Evolutionary conservation across 305 asterid species (phyloP), one percentile per base, ranked within the genome.

Genomic region (Fraxinus platypoda): DNA sequence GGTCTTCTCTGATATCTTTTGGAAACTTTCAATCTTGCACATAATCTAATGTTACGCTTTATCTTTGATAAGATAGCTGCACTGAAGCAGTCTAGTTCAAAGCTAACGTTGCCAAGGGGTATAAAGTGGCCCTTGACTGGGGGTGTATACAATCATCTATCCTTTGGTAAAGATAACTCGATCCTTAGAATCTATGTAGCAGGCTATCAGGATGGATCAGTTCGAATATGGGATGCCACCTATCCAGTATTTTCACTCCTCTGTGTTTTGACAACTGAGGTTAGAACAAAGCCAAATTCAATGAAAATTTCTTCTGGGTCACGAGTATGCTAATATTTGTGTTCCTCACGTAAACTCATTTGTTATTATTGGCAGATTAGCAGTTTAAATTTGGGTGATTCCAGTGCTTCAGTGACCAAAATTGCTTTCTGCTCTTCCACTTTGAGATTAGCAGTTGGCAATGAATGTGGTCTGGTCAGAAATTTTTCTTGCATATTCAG

Each of bases 161-260:
- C 91, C 75, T 81, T 81, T 82, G 88, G 84, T 38, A 88, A 87
- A 81, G 91, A 88, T 82, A 88, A 75, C 87, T 84, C 74, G 88
- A 88, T 89, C 59, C 87, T 41, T 80, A 90, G 92, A 85, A 68
- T 95, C 81, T 95, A 89, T 80, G 86, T 90, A 78, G 93, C 92
- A 49, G 99, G 99, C 76, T 95, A 93, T 88, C 91, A 88, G 82
- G 96, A 95, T 88, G 99, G 97, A 85, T 95, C 98, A 82, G 90
- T 93, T 81, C 92, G 90, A 81, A 87, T 95, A 82, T 95, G 98
- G 99, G 95, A 94, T 91, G 96, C 92, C 86, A 95, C 97, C 73
- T 81, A 86, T 90, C 96, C 97, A 68, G 96, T 94, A 81, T 87
- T 94, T 70, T 85, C 90, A 38, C 90, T 87, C 87, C 87, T 94